A percentile compares a stretch with the other conserved stretches of the same genome.
Conservation (phyloP, 2,329 filamentous ascomycete genomes). For the Xylaria hypoxylon region DNA sequence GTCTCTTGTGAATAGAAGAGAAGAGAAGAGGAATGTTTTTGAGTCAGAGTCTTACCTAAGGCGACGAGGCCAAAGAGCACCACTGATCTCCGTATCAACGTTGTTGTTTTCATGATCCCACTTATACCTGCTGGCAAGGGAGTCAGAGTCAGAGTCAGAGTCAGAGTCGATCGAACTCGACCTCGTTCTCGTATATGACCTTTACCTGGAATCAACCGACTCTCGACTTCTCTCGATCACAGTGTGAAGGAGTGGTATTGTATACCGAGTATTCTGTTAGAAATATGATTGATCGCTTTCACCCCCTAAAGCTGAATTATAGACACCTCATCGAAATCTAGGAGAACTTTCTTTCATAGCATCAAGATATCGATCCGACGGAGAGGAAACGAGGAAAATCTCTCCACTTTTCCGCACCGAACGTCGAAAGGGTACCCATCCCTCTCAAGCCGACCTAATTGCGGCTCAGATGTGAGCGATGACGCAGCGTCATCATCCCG, state of each 20-base stretch:
- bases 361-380: background rate
- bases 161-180: background rate
- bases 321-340: no score
- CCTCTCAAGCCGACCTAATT: background rate
- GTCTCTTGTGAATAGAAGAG: background rate
- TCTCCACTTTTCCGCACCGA: background rate
- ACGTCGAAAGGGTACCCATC: background rate
- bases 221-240: background rate
- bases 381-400: background rate
- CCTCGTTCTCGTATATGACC: background rate
- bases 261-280: no score
- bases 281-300: slow-evolving; percentile 5
- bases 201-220: background rate
- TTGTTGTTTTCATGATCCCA: slow-evolving; percentile 22
- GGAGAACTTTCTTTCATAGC: no score
- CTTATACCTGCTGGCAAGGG: background rate
- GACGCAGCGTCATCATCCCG: slow-evolving; percentile 20
- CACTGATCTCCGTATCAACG: slow-evolving; percentile 1
- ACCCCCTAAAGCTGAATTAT: slow-evolving; percentile 13
- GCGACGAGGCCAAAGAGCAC: slow-evolving; percentile 28
- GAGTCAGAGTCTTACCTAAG: slow-evolving; percentile 26
- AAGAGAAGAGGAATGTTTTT: no score
- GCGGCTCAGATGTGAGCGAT: slow-evolving; percentile 11
- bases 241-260: no score
- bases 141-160: background rate